Conservation (phyloP, 2,329 filamentous ascomycete genomes). For the Byssoonygena ceratinophila region DNA sequence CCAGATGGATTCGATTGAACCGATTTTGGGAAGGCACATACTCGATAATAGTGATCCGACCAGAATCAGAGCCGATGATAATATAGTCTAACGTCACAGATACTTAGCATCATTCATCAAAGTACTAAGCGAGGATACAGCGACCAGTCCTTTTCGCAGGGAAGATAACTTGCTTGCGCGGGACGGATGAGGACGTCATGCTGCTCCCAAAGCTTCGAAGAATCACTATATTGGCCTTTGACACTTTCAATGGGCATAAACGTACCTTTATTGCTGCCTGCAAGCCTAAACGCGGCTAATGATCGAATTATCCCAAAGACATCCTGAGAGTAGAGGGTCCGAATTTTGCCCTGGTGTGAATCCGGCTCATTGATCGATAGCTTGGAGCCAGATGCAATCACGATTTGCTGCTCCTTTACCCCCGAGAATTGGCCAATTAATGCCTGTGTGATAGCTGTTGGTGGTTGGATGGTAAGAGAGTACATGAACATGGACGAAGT, state of each 20-base stretch:
- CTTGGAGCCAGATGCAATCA: conserved; percentile 82
- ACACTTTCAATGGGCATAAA: conserved; percentile 15
- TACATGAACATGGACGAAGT: conserved; percentile 99
- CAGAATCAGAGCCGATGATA: conserved; percentile 89
- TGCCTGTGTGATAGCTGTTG: conserved; percentile 79
- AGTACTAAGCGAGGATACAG: conserved; percentile 11
- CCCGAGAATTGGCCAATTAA: conserved; percentile 91
- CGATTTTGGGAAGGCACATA: conserved; percentile 77
- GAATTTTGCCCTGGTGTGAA: conserved; percentile 72
- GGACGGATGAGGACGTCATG: conserved; percentile 29
- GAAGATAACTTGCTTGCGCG: conserved; percentile 10
- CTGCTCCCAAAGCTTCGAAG: conserved; percentile 51
- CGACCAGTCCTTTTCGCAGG: conserved; percentile 13
- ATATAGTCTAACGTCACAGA: conserved; percentile 63
- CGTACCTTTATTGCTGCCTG: conserved; percentile 93
- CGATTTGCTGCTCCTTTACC: conserved; percentile 94
- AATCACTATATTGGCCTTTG: conserved; percentile 57
- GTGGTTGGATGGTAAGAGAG: conserved; percentile 87
- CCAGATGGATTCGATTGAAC: conserved; percentile 81
- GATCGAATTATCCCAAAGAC: conserved; percentile 91
- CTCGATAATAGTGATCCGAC: conserved; percentile 86
- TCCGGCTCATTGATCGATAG: conserved; percentile 81
- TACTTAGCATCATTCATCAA: conserved; percentile 34
- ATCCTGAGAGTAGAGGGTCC: conserved; percentile 79
- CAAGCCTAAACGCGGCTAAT: conserved; percentile 78